Evolutionary conservation across 495 filamentous ascomycete genomes (phyloP), one percentile per base, ranked within the genome.

Genomic region (Usnea hakonensis): DNA sequence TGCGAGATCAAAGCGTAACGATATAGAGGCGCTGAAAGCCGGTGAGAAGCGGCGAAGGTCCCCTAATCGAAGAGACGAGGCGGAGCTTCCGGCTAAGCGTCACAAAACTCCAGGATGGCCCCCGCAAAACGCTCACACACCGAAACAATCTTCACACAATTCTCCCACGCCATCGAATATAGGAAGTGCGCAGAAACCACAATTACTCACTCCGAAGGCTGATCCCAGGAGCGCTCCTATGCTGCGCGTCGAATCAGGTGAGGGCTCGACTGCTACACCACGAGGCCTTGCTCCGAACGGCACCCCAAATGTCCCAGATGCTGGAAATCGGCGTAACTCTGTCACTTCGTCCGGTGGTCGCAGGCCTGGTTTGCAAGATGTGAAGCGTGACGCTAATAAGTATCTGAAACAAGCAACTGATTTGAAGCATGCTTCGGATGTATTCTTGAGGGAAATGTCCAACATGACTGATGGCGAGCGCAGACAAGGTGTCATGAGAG

Each of bases 401-500:
- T 75, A 76, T 48, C 64, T 68, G 6, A 73, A 67, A 16, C 64
- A 79, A 21, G 79, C 77, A 9, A 76, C 77, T 50, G 76, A 81
- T 57, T 60, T 81, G 40, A 82, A 82, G 63, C 77, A 81, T 67
- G 73, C 74, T 0, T 75, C 76, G 11, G 77, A 81, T 46, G 72
- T 71, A 35, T 71, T 74, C 56, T 74, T 71, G 21, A 66, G 60
- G 46, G 36, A 56, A 52, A 69, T 33, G 73, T 72, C 65, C 66
- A 73, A 13, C 60, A 64, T 19, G n/a, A 70, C 71, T 13, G 60
- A 53, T 9, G 44, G 59, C 9, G 74, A 77, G 57, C 74, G 75
- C 52, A 79, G 77, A 60, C 68, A 75, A 30, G 76, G 75, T 38
- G 75, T 74, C 21, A 75, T 75, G 17, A 75, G 75, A 37, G 79